Conservation (phyloP, 2,329 filamentous ascomycete species). For the Hawksworthiomyces lignivorus region DNA sequence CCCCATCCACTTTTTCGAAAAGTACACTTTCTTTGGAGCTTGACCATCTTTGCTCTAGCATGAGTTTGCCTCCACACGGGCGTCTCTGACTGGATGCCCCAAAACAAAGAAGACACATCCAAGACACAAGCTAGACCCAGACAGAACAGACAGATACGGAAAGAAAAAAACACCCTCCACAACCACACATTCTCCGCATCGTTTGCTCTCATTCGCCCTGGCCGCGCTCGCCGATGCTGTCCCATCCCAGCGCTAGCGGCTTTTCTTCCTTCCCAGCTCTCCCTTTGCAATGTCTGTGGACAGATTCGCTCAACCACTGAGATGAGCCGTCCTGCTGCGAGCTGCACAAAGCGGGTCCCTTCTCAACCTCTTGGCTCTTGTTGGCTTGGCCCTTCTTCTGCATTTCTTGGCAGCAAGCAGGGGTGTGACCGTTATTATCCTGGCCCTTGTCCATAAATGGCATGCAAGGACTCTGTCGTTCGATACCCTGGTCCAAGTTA, state of each 20-base stretch:
- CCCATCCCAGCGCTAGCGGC: neutral
- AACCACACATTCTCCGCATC: neutral
- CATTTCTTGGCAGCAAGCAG: neutral
- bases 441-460: conserved; percentile 2
- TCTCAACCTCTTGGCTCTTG: neutral
- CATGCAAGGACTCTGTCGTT: conserved; percentile 7
- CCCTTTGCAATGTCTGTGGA: neutral
- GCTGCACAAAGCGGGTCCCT: neutral
- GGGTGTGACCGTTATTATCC: conserved; percentile 2
- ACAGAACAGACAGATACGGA: neutral
- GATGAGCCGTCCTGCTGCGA: too few species aligned
- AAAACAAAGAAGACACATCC: neutral
- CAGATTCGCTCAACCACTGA: too few species aligned
- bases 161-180: neutral
- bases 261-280: neutral
- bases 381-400: neutral
- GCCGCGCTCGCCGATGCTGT: conserved; percentile 8
- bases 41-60: conserved; percentile 2
- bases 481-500: conserved; percentile 3
- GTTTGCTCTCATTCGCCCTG: neutral
- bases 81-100: conserved; percentile 6
- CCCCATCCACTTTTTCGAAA: neutral
- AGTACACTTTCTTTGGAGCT: too few species aligned
- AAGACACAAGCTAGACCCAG: neutral
- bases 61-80: conserved; percentile 4